These are phyloP conservation scores for Astragalus glycyphyllos DNA, from an alignment of 306 rosid species.

Conservation along the genomic window DNA sequence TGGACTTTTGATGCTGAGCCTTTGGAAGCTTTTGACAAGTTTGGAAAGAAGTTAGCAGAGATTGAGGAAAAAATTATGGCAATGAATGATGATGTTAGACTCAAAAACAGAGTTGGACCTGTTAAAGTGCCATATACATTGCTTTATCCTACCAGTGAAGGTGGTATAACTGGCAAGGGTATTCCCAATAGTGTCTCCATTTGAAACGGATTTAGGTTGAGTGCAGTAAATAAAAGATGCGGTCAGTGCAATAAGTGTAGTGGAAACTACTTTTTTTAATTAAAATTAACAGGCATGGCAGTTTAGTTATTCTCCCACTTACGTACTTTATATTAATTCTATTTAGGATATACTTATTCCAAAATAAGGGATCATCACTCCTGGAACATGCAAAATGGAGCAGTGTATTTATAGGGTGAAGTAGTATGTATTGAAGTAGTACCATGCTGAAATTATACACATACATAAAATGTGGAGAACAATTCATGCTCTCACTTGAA, in stretches of 20 bases:
- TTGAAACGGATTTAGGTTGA: too few relatives aligned
- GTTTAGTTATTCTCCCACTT: too few relatives aligned
- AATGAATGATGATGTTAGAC: slow-evolving; percentile 57
- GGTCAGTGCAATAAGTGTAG: too few relatives aligned
- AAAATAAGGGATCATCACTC: background rate
- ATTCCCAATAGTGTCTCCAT: slow-evolving; percentile 88
- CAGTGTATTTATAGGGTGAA: background rate
- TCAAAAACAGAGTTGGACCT: slow-evolving; percentile 67
- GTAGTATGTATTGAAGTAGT: background rate
- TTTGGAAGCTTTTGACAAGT: slow-evolving; percentile 58
- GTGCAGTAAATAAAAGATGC: too few relatives aligned
- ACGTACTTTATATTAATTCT: background rate
- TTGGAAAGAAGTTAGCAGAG: slow-evolving; percentile 55
- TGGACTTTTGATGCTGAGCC: slow-evolving; percentile 67
- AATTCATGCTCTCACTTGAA: too few relatives aligned
- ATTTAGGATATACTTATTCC: background rate
- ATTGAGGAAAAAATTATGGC: slow-evolving; percentile 55
- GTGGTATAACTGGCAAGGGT: slow-evolving; percentile 77
- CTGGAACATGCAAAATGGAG: background rate
- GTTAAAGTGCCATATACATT: slow-evolving; percentile 76
- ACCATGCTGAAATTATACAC: too few relatives aligned
- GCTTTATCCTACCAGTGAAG: slow-evolving; percentile 66
- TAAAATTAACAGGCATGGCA: too few relatives aligned
- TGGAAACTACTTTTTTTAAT: too few relatives aligned
- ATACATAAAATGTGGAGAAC: too few relatives aligned